Base-by-base conservation (phyloP, 139 green algal genomes). In the Chlorella sp. region DNA sequence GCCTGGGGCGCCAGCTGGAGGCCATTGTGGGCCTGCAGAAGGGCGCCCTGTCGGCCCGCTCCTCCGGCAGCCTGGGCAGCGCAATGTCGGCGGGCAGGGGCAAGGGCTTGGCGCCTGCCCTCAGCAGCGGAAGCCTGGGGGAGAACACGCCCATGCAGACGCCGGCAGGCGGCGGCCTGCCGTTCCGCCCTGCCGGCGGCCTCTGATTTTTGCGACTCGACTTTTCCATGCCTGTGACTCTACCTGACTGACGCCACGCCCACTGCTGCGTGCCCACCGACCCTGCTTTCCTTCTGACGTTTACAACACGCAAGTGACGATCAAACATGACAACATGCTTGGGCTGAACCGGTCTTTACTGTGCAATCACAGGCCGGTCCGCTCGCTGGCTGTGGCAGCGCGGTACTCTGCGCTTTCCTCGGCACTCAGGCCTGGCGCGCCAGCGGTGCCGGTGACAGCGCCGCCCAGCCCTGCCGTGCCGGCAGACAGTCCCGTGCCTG, bases 1-100 rank as follows among this genome's bases (percentile, higher is more conserved):
- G 60, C 9, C 79, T 88, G 34, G 84, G 76, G 40, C 62, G 79
- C 3, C 62, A 81, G 73, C 70, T 88, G 43, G 84, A 88, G 84
- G 58, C 24, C 3, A 83, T 88, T 7, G 84, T 88, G 41, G 76
- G 60, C n/a, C 72, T 88, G 40, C 84, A 88, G 58, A 77, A 77
- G 64, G 41, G 36, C 2, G 77, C 77, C 14, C 58, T 83, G 38
- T 83, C 77, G 40, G 76, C 76, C 1, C 76, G 76, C 38, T 70
- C 54, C 0, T 44, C 56, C 14, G 36, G 75, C 51, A 64, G 76
- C 73, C 51, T 60, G 51, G 14, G 51, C 51, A 60, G 51, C 51
- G 51, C 51, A 19, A 16, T 60, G 51, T 60, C 51, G 51, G 51
- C 51, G 16, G 41, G 30, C 54, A 69, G 62, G 36, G 9, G 56